Evolutionary conservation across 192 early-diverging fungal genomes (phyloP).

Genomic region (Coemansia sp.): DNA sequence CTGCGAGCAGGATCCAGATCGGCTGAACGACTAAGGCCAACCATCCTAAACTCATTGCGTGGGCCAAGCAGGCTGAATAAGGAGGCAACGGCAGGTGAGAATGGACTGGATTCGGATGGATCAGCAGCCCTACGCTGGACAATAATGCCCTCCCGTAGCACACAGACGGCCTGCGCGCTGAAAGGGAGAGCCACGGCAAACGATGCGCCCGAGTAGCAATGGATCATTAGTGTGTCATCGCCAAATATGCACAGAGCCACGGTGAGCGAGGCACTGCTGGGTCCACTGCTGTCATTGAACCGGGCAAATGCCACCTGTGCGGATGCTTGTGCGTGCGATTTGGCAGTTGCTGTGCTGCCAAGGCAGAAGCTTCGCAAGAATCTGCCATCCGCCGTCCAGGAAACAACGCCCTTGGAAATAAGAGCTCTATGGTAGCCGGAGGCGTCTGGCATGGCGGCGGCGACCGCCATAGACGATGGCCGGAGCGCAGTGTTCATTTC

Average conservation of each 20-base stretch:
- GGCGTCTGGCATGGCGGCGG: conserved; percentile 23
- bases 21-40: conserved; percentile 26
- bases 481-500: neutral
- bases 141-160: conserved; percentile 41
- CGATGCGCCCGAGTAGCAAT: conserved; percentile 37
- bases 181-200: conserved; percentile 41
- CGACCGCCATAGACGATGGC: conserved; percentile 15
- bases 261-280: neutral
- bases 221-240: conserved; percentile 31
- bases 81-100: conserved; percentile 25
- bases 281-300: conserved; percentile 15
- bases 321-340: neutral
- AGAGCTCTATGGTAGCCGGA: conserved; percentile 33
- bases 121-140: conserved; percentile 38
- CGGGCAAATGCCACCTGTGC: conserved; percentile 36
- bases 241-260: conserved; percentile 46
- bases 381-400: conserved; percentile 29
- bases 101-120: conserved; percentile 8
- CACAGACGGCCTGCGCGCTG: conserved; percentile 22
- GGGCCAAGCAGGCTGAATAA: conserved; percentile 47
- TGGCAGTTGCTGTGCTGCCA: neutral
- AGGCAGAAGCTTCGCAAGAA: conserved; percentile 42
- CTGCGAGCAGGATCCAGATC: conserved; percentile 22
- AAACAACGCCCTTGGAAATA: conserved; percentile 7
- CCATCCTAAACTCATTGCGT: conserved; percentile 48